phyloP scores from a whole-genome alignment of 129 eudicot genomes.

The Silybum marianum region DNA sequence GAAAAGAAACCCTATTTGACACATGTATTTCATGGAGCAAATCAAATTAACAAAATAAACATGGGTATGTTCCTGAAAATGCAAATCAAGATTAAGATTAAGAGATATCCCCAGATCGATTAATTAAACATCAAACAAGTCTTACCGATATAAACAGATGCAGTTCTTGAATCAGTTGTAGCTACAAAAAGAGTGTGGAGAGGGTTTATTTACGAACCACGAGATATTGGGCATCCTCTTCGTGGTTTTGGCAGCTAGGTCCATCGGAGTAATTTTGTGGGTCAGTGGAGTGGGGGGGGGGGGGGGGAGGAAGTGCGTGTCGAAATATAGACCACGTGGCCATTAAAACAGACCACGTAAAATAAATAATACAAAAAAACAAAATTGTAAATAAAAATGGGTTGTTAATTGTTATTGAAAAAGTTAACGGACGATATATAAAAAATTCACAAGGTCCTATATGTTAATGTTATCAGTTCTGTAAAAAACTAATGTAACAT shows the following conservation, averaged over 20 bases:
- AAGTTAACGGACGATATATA: too few species aligned
- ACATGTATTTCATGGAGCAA: neutral
- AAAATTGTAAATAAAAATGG: neutral
- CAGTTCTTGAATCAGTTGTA: conserved; percentile 8
- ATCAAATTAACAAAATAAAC: conserved; percentile 3
- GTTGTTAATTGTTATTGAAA: too few species aligned
- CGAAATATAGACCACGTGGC: conserved; percentile 22
- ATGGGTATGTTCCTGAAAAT: neutral
- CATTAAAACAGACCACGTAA: conserved; percentile 14
- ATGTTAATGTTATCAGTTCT: too few species aligned
- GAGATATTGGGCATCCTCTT: conserved; percentile 14
- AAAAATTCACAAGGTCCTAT: neutral
- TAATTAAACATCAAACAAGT: conserved; percentile 5
- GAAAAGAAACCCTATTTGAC: neutral
- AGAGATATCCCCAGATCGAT: conserved; percentile 8
- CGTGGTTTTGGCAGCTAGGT: neutral
- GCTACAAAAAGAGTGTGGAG: neutral
- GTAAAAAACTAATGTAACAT: too few species aligned
- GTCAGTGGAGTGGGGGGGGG: conserved; percentile 1
- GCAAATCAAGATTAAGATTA: conserved; percentile 8
- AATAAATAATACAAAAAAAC: neutral
- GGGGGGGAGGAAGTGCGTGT: neutral
- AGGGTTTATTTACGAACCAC: conserved; percentile 28
- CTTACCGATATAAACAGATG: neutral
- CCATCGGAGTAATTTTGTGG: conserved; percentile 16